Evolutionary conservation across 768 basidiomycete species (phyloP), one percentile per base, ranked within the genome.

Genomic region (Mycena chlorophos): DNA sequence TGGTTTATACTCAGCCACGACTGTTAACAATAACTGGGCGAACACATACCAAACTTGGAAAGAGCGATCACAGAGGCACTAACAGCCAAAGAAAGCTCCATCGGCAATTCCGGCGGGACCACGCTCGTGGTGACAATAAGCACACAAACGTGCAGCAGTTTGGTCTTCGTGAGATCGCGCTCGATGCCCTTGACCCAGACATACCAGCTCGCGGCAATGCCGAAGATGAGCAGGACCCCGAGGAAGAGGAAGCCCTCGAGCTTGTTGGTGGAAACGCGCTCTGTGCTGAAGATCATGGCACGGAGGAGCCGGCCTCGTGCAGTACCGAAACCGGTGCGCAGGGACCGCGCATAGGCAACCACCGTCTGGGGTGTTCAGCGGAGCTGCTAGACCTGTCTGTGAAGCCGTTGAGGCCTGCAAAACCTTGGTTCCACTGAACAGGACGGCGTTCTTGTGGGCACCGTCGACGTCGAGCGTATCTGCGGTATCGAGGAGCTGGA

Each of bases 281-380:
- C 97, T 0, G 93, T 94, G 14, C 93, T 94, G 76, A 98, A 99
- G 54, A 99, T 94, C 97, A 98, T 99, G 0, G 97, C 98, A 54
- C 96, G 80, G 28, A 99, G 94, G 29, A 99, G 85, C 71, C 96
- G 93, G 34, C 97, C 97, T 69, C 98, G 97, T 1, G 94, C 86
- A 12, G 97, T 99, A 8, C 97, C 97, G 66, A 98, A 99, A 1
- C 97, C 96, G 13, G 97, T 98, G 52, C 94, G 86, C 38, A 98
- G 80, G n/a, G 13, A 98, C 94, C 40, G 94, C 77, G 8, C 94
- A 94, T 6, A 97, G 84, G 70, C 94, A 96, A 38, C 96, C 96
- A 19, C 84, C 87, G 66, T 99, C 93, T 3, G 95, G 95, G 0
- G 94, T 91, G 51, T 82, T 78, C 49, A 84, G 75, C 38, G 77